A percentile compares a stretch with the other conserved stretches of the same genome.
Conservation (phyloP, 768 basidiomycete genomes). For the Tylopilus balloui region DNA sequence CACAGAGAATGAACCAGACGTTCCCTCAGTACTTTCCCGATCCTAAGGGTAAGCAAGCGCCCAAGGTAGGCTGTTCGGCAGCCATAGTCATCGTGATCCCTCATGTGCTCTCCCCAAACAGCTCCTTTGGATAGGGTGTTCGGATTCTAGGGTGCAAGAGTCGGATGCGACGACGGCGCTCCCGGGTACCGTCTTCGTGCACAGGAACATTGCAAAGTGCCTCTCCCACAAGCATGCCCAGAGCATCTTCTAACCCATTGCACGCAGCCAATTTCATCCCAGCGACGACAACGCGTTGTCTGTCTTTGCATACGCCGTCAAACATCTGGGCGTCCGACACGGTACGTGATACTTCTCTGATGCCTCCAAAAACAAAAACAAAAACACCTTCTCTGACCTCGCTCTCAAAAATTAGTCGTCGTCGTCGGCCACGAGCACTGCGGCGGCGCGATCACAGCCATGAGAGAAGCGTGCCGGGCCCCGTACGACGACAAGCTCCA, state of each 20-base stretch:
- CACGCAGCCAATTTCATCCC: constrained; percentile 59
- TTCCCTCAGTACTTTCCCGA: constrained; percentile 23
- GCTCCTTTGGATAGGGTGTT: constrained; percentile 78
- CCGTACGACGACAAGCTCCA: neutral
- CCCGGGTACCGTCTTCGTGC: constrained; percentile 80
- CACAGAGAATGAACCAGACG: constrained; percentile 17
- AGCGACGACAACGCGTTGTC: constrained; percentile 67
- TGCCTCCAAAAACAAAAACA: neutral
- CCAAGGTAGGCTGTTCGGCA: constrained; percentile 15
- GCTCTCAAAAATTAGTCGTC: constrained; percentile 44
- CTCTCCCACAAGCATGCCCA: constrained; percentile 16
- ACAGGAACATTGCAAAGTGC: constrained; percentile 86
- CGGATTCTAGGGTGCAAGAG: constrained; percentile 85
- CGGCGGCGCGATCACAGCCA: constrained; percentile 58
- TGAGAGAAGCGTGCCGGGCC: constrained; percentile 6
- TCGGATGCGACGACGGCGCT: constrained; percentile 60
- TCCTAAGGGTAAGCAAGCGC: constrained; percentile 5
- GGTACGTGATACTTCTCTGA: constrained; percentile 52
- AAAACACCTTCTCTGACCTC: constrained; percentile 11
- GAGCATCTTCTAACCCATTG: neutral
- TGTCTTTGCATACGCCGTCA: constrained; percentile 70
- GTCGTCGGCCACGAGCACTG: constrained; percentile 82
- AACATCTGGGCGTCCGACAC: constrained; percentile 63
- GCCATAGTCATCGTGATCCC: neutral
- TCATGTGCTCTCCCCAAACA: constrained; percentile 19